Conservation (phyloP, 192 early-diverging fungal genomes). For the Backusella westeae region DNA sequence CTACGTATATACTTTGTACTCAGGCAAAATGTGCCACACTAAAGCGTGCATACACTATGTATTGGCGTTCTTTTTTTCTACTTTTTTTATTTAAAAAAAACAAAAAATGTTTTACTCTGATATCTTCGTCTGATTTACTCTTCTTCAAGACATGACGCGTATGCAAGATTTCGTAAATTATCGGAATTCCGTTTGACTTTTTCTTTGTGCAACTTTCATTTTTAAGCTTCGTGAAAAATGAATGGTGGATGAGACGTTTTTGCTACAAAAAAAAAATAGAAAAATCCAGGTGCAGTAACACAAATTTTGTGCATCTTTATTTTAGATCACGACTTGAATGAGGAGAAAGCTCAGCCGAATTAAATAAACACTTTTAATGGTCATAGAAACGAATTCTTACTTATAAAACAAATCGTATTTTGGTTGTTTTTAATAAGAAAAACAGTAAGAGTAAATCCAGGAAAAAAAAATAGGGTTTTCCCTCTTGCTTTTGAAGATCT, state of each 20-base stretch:
- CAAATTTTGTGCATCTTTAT: background rate
- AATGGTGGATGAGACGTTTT: background rate
- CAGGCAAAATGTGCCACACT: background rate
- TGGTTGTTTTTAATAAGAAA: background rate
- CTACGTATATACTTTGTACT: background rate
- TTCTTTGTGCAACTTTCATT: background rate
- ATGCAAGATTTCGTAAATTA: background rate
- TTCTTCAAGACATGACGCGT: background rate
- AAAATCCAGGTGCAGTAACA: background rate
- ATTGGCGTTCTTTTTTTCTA: background rate
- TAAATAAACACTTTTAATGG: background rate
- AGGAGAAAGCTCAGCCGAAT: background rate
- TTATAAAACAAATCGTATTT: background rate
- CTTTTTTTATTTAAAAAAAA: background rate
- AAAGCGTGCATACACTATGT: background rate
- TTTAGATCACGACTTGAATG: background rate
- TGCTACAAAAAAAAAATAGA: background rate
- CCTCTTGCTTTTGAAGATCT: background rate
- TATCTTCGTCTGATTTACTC: background rate
- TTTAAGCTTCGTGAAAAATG: background rate
- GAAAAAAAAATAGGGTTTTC: background rate
- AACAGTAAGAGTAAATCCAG: background rate
- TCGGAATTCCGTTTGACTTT: background rate
- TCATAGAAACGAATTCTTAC: background rate
- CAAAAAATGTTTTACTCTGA: background rate